Evolutionary conservation across 1,139 yeast species (phyloP).

Genomic region (Sugiyamaella neomexicana): DNA sequence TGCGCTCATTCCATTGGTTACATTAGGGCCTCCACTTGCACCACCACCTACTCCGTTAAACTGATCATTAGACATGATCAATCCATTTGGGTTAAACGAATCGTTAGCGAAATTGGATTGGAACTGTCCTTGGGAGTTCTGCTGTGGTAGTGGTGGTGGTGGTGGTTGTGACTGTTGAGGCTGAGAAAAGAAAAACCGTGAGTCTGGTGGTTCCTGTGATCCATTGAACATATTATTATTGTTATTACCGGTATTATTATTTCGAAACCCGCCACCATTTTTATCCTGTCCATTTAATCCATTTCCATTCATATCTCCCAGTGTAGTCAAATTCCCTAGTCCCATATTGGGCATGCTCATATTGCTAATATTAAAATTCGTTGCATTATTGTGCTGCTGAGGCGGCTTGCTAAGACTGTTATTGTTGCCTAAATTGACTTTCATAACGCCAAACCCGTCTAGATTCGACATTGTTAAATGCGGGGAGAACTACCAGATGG

Average conservation of each 20-base stretch:
- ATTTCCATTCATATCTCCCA: conserved; percentile 13
- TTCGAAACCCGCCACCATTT: conserved; percentile 8
- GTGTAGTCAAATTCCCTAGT: conserved; percentile 1
- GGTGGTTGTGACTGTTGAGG: conserved; percentile 18
- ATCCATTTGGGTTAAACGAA: conserved; percentile 9
- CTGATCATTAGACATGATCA: conserved; percentile 9
- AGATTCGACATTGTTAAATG: conserved; percentile 17
- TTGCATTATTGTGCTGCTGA: conserved; percentile 1
- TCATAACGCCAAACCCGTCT: conserved; percentile 26
- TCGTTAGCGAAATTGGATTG: conserved; percentile 3
- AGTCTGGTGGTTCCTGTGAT: conserved; percentile 15
- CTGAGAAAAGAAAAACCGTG: conserved; percentile 8
- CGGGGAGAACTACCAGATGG: not conserved
- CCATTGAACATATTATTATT: conserved; percentile 4
- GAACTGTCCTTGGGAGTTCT: conserved; percentile 3
- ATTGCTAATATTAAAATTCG: conserved; percentile 14
- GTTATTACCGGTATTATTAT: not conserved
- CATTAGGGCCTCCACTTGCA: not conserved
- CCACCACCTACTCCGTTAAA: conserved; percentile 8
- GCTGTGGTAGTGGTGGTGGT: conserved; percentile 16
- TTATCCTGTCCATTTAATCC: conserved; percentile 13
- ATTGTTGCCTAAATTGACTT: conserved; percentile 19
- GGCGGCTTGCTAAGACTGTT: conserved; percentile 4
- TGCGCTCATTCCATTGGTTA: not conserved
- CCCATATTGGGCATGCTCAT: conserved; percentile 15